Evolutionary conservation across 2,329 filamentous ascomycete genomes (phyloP).

Genomic region (Xylariaceae sp.): DNA sequence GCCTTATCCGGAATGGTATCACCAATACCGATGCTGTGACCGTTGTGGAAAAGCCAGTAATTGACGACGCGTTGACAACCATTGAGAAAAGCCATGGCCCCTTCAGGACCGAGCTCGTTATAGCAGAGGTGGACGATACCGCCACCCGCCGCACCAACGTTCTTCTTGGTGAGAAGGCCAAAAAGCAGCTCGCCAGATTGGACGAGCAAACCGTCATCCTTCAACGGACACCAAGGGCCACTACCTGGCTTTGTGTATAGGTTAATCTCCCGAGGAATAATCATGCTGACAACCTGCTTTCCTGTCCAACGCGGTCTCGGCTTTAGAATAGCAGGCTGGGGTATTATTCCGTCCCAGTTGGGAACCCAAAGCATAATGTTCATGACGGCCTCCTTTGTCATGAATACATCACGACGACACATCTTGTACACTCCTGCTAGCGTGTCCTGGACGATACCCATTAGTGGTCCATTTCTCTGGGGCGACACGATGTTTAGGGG

Average conservation of each 20-base stretch:
- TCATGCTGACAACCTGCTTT: constrained; percentile 95
- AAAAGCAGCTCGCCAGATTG: constrained; percentile 88
- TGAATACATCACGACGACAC: constrained; percentile 87
- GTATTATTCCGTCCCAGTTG: constrained; percentile 94
- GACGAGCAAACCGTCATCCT: constrained; percentile 80
- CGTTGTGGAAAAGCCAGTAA: constrained; percentile 95
- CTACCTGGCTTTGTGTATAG: constrained; percentile 67
- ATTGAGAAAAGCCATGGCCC: constrained; percentile 93
- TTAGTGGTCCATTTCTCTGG: constrained; percentile 92
- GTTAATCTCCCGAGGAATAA: constrained; percentile 86
- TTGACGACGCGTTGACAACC: constrained; percentile 92
- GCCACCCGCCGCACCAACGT: constrained; percentile 83
- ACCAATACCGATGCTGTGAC: constrained; percentile 97
- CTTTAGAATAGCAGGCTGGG: constrained; percentile 90
- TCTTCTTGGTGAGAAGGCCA: constrained; percentile 91
- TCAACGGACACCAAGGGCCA: constrained; percentile 60
- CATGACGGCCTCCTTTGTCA: constrained; percentile 91
- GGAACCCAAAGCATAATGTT: constrained; percentile 97
- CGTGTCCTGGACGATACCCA: constrained; percentile 99
- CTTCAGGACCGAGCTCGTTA: constrained; percentile 87
- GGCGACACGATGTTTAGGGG: constrained; percentile 97
- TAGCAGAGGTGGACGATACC: constrained; percentile 95
- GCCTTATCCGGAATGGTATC: constrained; percentile 90
- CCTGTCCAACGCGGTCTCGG: constrained; percentile 94
- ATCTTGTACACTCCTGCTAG: constrained; percentile 97